These are phyloP conservation scores for Cadophora malorum DNA, from an alignment of 2,329 filamentous ascomycete species.

Conservation along the genomic window DNA sequence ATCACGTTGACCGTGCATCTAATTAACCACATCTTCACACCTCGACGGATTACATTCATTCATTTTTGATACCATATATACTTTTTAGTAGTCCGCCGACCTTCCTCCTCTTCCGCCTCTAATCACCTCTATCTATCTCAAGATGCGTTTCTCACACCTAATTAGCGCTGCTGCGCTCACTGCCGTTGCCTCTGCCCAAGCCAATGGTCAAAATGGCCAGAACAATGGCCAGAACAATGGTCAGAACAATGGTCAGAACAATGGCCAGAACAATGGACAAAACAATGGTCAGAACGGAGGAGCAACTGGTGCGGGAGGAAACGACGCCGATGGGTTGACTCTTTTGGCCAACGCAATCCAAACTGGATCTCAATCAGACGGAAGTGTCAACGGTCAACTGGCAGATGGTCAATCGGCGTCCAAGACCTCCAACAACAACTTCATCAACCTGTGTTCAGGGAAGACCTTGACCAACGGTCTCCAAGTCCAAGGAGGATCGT, in stretches of 20 bases:
- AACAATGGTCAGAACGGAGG: conserved; percentile 36
- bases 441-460: conserved; percentile 46
- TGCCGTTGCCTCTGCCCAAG: conserved; percentile 33
- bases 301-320: conserved; percentile 18
- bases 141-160: conserved; percentile 42
- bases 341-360: conserved; percentile 42
- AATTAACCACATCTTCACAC: conserved; percentile 39
- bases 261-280: background rate
- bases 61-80: conserved; percentile 32
- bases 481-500: conserved; percentile 64
- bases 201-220: conserved; percentile 31
- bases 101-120: background rate
- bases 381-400: conserved; percentile 38
- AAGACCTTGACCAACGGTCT: conserved; percentile 64
- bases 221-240: background rate
- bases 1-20: conserved; percentile 48
- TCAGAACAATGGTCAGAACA: conserved; percentile 24
- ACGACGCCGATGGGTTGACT: conserved; percentile 32
- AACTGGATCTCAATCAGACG: conserved; percentile 41
- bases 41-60: conserved; percentile 45
- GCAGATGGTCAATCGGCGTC: conserved; percentile 41
- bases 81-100: conserved; percentile 25
- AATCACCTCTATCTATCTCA: conserved; percentile 29
- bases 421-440: conserved; percentile 44
- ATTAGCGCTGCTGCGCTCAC: conserved; percentile 37